Evolutionary conservation across 306 rosid genomes (phyloP).

Genomic region (Pyrus pyrifolia): DNA sequence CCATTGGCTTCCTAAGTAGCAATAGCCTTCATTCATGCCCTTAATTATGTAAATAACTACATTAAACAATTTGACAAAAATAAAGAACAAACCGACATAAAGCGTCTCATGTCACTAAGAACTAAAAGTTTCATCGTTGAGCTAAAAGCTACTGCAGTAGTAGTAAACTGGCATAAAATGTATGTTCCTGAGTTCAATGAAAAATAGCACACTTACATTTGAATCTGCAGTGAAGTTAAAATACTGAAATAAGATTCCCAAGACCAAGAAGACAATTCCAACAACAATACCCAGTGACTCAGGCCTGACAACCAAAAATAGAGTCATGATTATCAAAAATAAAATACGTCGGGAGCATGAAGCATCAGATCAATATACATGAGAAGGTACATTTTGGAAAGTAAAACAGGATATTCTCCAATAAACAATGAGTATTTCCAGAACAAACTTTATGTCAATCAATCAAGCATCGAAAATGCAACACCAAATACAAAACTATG

Average conservation of each 20-base stretch:
- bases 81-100: neutral
- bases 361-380: neutral
- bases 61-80: neutral
- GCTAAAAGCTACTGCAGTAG: neutral
- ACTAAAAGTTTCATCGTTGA: neutral
- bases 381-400: neutral
- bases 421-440: neutral
- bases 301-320: constrained; percentile 53
- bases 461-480: neutral
- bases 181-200: neutral
- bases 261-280: constrained; percentile 76
- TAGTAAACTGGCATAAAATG: neutral
- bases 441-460: neutral
- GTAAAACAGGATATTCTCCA: neutral
- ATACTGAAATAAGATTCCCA: constrained; percentile 78
- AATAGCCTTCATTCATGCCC: neutral
- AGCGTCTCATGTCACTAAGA: neutral
- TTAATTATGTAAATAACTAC: neutral
- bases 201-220: constrained; percentile 41
- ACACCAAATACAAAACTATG: neutral
- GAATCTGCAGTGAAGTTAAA: constrained; percentile 90
- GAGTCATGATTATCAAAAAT: neutral
- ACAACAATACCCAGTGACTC: constrained; percentile 92
- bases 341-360: no score
- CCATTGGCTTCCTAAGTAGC: neutral